phyloP scores from a whole-genome alignment of 352 stramenopile species.

The Blastocystis sp. region DNA sequence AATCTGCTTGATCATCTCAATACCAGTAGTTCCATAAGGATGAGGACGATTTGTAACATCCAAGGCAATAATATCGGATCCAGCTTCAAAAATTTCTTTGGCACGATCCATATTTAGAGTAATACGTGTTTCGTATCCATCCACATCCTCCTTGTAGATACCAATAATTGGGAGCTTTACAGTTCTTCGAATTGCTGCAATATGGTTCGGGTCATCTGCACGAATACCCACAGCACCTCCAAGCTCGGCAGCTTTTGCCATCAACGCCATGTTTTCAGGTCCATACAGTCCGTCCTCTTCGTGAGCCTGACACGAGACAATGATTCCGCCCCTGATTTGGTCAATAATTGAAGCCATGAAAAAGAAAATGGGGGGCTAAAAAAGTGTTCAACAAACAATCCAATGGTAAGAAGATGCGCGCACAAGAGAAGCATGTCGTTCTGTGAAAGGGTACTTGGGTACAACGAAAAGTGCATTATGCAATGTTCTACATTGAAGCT shows the following conservation, averaged over 20 bases:
- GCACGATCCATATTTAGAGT: slow-evolving; percentile 61
- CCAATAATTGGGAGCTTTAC: slow-evolving; percentile 62
- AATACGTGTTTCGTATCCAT: slow-evolving; percentile 52
- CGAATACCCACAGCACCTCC: slow-evolving; percentile 55
- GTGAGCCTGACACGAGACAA: slow-evolving; percentile 59
- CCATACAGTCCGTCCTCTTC: slow-evolving; percentile 59
- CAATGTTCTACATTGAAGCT: background rate
- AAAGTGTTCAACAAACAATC: background rate
- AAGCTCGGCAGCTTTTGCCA: slow-evolving; percentile 59
- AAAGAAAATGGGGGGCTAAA: background rate
- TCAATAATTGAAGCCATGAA: slow-evolving; percentile 61
- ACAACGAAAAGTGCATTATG: slow-evolving; percentile 44
- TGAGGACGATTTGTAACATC: slow-evolving; percentile 59
- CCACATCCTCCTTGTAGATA: slow-evolving; percentile 62
- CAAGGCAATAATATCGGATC: slow-evolving; percentile 48
- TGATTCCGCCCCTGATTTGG: slow-evolving; percentile 51
- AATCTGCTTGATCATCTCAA: slow-evolving; percentile 63
- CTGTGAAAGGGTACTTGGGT: slow-evolving; percentile 45
- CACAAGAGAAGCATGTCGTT: background rate
- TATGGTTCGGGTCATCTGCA: slow-evolving; percentile 59
- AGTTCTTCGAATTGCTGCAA: slow-evolving; percentile 46
- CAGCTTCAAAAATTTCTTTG: slow-evolving; percentile 23
- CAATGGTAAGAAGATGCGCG: background rate
- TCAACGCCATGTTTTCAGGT: slow-evolving; percentile 61
- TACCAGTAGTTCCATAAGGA: slow-evolving; percentile 53